phyloP scores from a whole-genome alignment of 371 early-diverging fungal genomes.

The Mucor irregularis region DNA sequence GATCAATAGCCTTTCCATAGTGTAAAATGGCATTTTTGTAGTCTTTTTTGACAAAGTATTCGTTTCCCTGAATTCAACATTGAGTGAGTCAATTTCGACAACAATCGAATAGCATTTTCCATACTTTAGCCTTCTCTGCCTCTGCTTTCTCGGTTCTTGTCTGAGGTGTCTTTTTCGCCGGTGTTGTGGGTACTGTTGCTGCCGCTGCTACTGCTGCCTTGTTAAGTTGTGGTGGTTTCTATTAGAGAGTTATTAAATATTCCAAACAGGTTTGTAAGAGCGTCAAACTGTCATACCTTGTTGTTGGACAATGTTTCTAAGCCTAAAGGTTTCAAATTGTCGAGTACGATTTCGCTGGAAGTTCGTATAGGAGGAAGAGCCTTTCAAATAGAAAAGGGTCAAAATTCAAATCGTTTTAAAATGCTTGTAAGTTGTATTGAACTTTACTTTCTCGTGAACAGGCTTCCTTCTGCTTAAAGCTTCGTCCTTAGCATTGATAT shows the following conservation, averaged over 20 bases:
- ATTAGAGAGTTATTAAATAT: too few species aligned
- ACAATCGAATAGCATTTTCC: background rate
- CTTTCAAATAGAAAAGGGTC: slow-evolving; percentile 9
- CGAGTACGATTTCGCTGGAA: slow-evolving; percentile 13
- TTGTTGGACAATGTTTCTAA: slow-evolving; percentile 1
- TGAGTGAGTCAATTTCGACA: background rate
- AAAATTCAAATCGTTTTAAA: too few species aligned
- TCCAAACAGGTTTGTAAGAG: too few species aligned
- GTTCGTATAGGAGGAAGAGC: slow-evolving; percentile 17
- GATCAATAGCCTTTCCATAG: slow-evolving; percentile 71
- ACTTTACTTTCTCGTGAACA: slow-evolving; percentile 24
- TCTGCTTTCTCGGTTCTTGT: slow-evolving; percentile 37
- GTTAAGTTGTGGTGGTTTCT: background rate
- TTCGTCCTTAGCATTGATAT: slow-evolving; percentile 21
- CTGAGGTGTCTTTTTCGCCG: background rate
- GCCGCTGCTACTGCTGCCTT: background rate
- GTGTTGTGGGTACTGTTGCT: background rate
- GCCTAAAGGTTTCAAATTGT: slow-evolving; percentile 16
- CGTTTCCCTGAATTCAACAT: slow-evolving; percentile 69
- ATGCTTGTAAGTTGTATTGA: too few species aligned
- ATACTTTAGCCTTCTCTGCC: slow-evolving; percentile 68
- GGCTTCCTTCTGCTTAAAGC: slow-evolving; percentile 18
- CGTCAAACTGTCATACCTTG: too few species aligned
- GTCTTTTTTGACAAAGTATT: slow-evolving; percentile 70
- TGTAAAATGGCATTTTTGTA: slow-evolving; percentile 65